Percentiles rank a stretch among this genome's conserved stretches.
Evolutionary conservation across 2,329 filamentous ascomycete species (phyloP).

Genomic region (Rhynchosporium graminicola): DNA sequence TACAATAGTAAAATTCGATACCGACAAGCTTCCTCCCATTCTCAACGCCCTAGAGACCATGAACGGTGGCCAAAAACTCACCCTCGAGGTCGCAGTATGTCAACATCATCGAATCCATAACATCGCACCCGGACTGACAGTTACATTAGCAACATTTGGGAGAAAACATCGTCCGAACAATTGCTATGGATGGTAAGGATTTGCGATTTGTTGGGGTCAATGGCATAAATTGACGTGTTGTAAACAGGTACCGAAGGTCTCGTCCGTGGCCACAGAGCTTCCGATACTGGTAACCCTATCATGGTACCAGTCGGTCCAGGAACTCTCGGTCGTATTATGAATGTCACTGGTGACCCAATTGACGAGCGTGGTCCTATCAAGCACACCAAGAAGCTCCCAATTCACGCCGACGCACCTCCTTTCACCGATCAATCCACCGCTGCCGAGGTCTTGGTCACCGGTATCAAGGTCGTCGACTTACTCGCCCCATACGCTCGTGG

Average conservation of each 20-base stretch:
- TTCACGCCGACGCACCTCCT: slow-evolving; percentile 89
- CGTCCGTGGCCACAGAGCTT: slow-evolving; percentile 81
- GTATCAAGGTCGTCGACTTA: slow-evolving; percentile 99
- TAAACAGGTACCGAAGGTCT: slow-evolving; percentile 94
- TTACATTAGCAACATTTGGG: slow-evolving; percentile 89
- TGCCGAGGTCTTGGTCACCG: slow-evolving; percentile 95
- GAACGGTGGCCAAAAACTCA: slow-evolving; percentile 91
- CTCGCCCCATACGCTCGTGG: slow-evolving; percentile 99
- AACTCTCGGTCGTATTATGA: slow-evolving; percentile 98
- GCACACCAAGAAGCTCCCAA: slow-evolving; percentile 80
- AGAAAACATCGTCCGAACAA: slow-evolving; percentile 98
- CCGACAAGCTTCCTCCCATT: slow-evolving; percentile 90
- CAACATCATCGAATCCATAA: slow-evolving; percentile 27
- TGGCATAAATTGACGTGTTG: slow-evolving; percentile 32
- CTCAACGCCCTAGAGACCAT: slow-evolving; percentile 92
- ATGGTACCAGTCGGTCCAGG: slow-evolving; percentile 91
- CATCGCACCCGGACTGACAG: slow-evolving; percentile 43
- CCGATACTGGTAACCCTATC: slow-evolving; percentile 93
- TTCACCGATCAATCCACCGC: slow-evolving; percentile 96
- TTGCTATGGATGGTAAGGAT: slow-evolving; percentile 98
- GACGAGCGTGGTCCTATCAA: slow-evolving; percentile 99
- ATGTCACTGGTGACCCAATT: slow-evolving; percentile 99
- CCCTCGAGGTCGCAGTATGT: slow-evolving; percentile 93
- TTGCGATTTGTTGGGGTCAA: slow-evolving; percentile 15
- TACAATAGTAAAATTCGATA: slow-evolving; percentile 88